Conservation (phyloP, 2,329 filamentous ascomycete species). For the Trichoderma sp. region DNA sequence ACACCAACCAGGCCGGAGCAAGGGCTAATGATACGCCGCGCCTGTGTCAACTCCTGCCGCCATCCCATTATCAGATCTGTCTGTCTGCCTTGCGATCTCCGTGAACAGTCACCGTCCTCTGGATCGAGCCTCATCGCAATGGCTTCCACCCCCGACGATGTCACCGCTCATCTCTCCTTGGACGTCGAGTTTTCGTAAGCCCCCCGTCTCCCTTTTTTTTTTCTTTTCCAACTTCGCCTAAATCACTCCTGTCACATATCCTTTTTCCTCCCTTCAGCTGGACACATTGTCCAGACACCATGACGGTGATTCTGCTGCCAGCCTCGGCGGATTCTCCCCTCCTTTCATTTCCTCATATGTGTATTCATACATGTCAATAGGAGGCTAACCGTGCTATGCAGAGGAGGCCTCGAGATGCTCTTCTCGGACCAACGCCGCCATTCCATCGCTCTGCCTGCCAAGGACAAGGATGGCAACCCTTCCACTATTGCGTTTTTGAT, state of each 20-base stretch:
- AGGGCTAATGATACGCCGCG: background rate
- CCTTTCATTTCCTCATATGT: background rate
- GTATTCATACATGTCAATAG: background rate
- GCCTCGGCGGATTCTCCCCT: background rate
- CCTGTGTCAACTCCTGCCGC: background rate
- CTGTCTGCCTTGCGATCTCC: background rate
- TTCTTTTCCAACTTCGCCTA: too few species aligned
- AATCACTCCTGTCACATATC: background rate
- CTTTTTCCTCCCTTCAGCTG: background rate
- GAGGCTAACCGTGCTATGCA: conserved; percentile 33
- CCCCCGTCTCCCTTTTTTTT: background rate
- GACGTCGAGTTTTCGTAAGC: conserved; percentile 67
- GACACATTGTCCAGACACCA: background rate
- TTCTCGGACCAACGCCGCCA: conserved; percentile 81
- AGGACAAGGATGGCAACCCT: conserved; percentile 55
- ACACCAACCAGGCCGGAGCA: background rate
- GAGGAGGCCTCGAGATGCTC: conserved; percentile 90
- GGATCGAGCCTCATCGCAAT: background rate
- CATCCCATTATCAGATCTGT: background rate
- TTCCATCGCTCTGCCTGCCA: conserved; percentile 63
- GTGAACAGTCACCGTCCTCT: background rate
- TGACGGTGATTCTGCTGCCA: background rate
- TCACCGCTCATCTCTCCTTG: conserved; percentile 47
- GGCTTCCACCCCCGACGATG: background rate
- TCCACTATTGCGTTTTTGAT: conserved; percentile 75